Evolutionary conservation across 768 basidiomycete genomes (phyloP).

Genomic region (Mycena belliarum): DNA sequence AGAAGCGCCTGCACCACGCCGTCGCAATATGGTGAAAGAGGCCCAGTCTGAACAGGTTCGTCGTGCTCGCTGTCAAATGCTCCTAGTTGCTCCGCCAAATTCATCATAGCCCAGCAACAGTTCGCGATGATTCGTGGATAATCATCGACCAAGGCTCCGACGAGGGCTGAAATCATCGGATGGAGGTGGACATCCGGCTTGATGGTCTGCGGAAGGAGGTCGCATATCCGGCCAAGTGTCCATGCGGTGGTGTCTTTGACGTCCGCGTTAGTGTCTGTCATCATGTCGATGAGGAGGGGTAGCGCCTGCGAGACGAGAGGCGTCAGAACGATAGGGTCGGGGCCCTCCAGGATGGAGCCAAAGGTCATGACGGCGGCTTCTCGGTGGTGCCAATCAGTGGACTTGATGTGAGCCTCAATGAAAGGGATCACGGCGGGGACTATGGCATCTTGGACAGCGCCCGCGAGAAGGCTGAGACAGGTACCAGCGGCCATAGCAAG

Average conservation of each 20-base stretch:
- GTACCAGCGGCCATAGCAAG: conserved; percentile 96
- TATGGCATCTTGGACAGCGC: conserved; percentile 87
- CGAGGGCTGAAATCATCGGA: conserved; percentile 79
- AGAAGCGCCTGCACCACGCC: conserved; percentile 84
- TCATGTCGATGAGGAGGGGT: conserved; percentile 93
- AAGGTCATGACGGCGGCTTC: conserved; percentile 99
- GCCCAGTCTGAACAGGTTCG: conserved; percentile 53
- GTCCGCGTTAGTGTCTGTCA: conserved; percentile 79
- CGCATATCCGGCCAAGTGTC: conserved; percentile 96
- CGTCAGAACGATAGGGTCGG: conserved; percentile 82
- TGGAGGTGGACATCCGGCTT: conserved; percentile 88
- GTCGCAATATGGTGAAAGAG: conserved; percentile 88
- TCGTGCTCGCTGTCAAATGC: conserved; percentile 63
- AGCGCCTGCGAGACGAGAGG: conserved; percentile 94
- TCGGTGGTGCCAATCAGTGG: conserved; percentile 90
- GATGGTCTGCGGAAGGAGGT: conserved; percentile 81
- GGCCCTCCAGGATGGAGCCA: conserved; percentile 95
- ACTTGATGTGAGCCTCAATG: conserved; percentile 94
- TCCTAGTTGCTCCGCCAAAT: conserved; percentile 87
- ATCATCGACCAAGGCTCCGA: conserved; percentile 73
- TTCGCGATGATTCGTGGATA: conserved; percentile 84
- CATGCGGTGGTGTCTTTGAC: conserved; percentile 98
- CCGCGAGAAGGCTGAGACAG: conserved; percentile 85
- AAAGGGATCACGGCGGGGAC: conserved; percentile 95
- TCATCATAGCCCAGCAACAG: conserved; percentile 97